Evolutionary conservation across 2,329 filamentous ascomycete species (phyloP).

Genomic region (Aspergillus aculeatus): DNA sequence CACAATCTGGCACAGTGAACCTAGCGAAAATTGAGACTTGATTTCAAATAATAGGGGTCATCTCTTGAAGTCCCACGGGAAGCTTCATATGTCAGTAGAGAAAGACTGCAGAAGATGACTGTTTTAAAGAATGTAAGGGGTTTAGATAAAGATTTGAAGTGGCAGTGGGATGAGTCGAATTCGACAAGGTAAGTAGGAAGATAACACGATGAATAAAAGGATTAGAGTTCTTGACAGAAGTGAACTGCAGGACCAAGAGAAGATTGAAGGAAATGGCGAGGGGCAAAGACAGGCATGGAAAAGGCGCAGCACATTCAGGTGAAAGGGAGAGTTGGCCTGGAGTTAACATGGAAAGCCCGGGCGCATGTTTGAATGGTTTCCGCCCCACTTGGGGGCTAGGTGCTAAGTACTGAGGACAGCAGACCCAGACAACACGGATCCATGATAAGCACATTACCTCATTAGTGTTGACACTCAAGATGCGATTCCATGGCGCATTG

Average conservation of each 20-base stretch:
- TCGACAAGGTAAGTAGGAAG: background rate
- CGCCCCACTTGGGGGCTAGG: conserved; percentile 12
- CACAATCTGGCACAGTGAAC: background rate
- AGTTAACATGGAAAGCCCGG: conserved; percentile 22
- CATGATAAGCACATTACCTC: background rate
- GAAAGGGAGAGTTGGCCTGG: conserved; percentile 22
- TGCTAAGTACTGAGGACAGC: background rate
- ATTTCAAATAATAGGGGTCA: background rate
- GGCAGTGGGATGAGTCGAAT: background rate
- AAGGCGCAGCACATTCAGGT: background rate
- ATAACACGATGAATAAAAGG: background rate
- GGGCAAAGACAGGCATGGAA: conserved; percentile 11
- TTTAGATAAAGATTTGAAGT: background rate
- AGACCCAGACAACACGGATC: background rate
- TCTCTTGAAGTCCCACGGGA: background rate
- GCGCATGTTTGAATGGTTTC: conserved; percentile 10
- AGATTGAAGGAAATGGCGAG: conserved; percentile 1
- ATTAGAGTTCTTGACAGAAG: background rate
- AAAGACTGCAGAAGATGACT: background rate
- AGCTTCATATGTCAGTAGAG: background rate
- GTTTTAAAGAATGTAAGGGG: background rate
- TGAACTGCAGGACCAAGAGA: background rate
- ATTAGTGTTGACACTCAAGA: background rate
- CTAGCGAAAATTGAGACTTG: background rate
- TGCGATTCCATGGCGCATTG: background rate